Evolutionary conservation across 2,329 filamentous ascomycete genomes (phyloP), one percentile per base, ranked within the genome.

Genomic region (Penicillium sp.): DNA sequence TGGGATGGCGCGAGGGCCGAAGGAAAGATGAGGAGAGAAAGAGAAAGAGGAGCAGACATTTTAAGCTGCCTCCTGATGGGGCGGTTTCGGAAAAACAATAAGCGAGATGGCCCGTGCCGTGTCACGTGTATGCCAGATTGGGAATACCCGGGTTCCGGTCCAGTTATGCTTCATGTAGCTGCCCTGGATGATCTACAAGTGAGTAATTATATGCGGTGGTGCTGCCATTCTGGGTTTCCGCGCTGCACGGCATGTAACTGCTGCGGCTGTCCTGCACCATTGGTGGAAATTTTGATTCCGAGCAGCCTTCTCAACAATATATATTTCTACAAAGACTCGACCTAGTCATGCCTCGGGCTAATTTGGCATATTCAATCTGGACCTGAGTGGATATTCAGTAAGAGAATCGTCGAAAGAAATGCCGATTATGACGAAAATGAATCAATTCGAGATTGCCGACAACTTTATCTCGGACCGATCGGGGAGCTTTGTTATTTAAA

Each of bases 91-190:
- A 58, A 60, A 60, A 58, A 63, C 55, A 46, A 52, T 68, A 70
- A 70, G 68, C 68, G 68, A 70, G 63, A 20, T 69, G 68, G 66
- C 40, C 66, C 60, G 67, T 70, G 68, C 57, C 4, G 14, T 16
- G 5, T 54, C 64, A 69, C 66, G 63, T 69, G 65, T 22, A 4
- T 22, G 60, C 50, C 27, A 20, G 48, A 41, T 27, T 31, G 30
- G 47, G n/a, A 14, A n/a, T 25, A 9, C 9, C 67, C 76, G 72
- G 13, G 13, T 10, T 13, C 16, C 18, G 10, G 3, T 36, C 33
- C 10, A 20, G 20, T 9, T 30, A 30, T 4, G 10, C 16, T 10
- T 20, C 35, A 20, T 38, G 20, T 38, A 9, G 16, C 35, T 38
- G 35, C 35, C 35, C 20, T 18, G 35, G 18, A 38, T 38, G 35